Conservation (phyloP, 495 filamentous ascomycete genomes). For the Hypomontagnella submonticulosa region DNA sequence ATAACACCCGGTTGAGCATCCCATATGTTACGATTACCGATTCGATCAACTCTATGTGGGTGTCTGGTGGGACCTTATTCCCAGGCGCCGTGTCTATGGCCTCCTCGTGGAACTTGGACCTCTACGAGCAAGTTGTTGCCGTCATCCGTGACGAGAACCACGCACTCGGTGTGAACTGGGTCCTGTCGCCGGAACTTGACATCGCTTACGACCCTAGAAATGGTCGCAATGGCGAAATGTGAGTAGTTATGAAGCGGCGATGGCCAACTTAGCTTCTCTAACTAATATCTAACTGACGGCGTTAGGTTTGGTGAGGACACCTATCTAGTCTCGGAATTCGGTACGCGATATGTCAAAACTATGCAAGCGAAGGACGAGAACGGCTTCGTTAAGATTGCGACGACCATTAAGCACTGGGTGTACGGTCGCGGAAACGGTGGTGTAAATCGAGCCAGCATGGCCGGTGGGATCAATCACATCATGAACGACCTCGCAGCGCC, state of each 20-base stretch:
- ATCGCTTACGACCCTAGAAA: constrained; percentile 33
- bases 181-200: constrained; percentile 35
- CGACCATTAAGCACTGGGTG: constrained; percentile 38
- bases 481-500: constrained; percentile 30
- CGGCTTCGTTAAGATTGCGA: constrained; percentile 35
- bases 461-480: constrained; percentile 35
- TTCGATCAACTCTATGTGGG: constrained; percentile 27
- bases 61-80: constrained; percentile 30
- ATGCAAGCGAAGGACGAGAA: constrained; percentile 40
- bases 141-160: constrained; percentile 31
- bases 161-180: constrained; percentile 32
- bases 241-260: neutral
- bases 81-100: constrained; percentile 33
- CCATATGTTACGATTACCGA: constrained; percentile 36
- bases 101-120: constrained; percentile 29
- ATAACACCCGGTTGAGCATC: constrained; percentile 20
- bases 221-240: constrained; percentile 39
- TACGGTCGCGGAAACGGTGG: constrained; percentile 34
- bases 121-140: constrained; percentile 30
- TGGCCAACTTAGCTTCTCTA: neutral
- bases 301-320: constrained; percentile 37
- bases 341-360: constrained; percentile 32
- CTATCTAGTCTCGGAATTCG: constrained; percentile 27
- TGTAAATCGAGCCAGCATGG: constrained; percentile 33
- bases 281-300: neutral